Evolutionary conservation across 768 basidiomycete genomes (phyloP).

Genomic region (Tricholoma sp.): DNA sequence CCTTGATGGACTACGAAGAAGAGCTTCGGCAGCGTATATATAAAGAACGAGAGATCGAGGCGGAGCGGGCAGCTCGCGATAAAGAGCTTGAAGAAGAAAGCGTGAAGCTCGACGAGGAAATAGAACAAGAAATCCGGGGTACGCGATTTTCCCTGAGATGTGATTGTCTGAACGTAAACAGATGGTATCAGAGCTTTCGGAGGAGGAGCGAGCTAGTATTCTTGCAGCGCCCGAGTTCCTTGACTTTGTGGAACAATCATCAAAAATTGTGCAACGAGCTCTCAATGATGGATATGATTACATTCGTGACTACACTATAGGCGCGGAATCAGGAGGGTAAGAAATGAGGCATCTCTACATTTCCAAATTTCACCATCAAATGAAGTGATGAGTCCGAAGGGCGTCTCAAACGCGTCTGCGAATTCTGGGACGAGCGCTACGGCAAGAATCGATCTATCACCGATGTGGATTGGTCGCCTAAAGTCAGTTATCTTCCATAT

Average conservation of each 20-base stretch:
- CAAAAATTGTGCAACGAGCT: constrained; percentile 92
- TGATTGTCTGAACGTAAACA: neutral
- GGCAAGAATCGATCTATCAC: constrained; percentile 94
- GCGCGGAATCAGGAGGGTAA: constrained; percentile 78
- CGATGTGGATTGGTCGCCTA: constrained; percentile 96
- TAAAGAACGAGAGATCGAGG: constrained; percentile 65
- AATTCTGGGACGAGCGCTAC: constrained; percentile 88
- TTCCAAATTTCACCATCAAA: constrained; percentile 1
- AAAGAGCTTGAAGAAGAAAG: constrained; percentile 81
- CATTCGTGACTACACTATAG: constrained; percentile 93
- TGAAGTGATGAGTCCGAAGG: constrained; percentile 86
- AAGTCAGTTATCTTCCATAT: constrained; percentile 42
- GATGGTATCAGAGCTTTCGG: constrained; percentile 62
- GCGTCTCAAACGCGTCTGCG: constrained; percentile 88
- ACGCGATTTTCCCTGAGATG: constrained; percentile 2
- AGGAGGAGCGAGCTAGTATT: constrained; percentile 80
- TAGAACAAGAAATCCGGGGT: constrained; percentile 85
- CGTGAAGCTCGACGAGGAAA: constrained; percentile 77
- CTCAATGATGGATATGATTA: constrained; percentile 96
- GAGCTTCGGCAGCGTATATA: constrained; percentile 69
- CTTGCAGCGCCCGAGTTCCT: constrained; percentile 87
- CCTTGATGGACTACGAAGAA: constrained; percentile 52
- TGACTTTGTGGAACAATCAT: constrained; percentile 91
- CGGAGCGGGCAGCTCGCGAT: constrained; percentile 63
- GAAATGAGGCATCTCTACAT: constrained; percentile 21